Evolutionary conservation across 371 early-diverging fungal species (phyloP).

Genomic region (Circinella umbellata): DNA sequence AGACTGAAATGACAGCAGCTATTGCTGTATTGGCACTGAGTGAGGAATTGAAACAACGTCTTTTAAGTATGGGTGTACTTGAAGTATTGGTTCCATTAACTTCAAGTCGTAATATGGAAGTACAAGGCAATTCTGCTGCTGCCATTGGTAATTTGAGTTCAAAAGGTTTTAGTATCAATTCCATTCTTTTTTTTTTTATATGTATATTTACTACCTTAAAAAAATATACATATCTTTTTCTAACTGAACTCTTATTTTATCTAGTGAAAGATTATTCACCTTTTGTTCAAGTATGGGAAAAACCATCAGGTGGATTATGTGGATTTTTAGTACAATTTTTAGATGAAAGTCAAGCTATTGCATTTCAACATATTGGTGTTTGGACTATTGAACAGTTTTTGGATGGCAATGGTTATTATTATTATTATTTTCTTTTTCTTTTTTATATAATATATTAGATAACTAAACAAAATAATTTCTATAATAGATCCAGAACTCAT

Average conservation of each 20-base stretch:
- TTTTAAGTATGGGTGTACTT: slow-evolving; percentile 67
- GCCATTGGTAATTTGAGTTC: slow-evolving; percentile 85
- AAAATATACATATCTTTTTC: neutral
- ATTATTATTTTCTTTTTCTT: slow-evolving; percentile 1
- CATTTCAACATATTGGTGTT: slow-evolving; percentile 87
- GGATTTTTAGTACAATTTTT: slow-evolving; percentile 77
- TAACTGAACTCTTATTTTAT: neutral
- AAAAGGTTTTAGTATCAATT: slow-evolving; percentile 50
- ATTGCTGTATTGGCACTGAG: slow-evolving; percentile 85
- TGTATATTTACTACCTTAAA: too few species aligned
- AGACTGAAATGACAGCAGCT: slow-evolving; percentile 89
- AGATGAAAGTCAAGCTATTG: slow-evolving; percentile 66
- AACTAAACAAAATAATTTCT: neutral
- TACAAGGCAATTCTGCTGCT: slow-evolving; percentile 85
- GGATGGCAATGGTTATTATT: slow-evolving; percentile 61
- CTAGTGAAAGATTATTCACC: slow-evolving; percentile 68
- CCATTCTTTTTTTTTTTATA: neutral
- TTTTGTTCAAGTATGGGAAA: slow-evolving; percentile 71
- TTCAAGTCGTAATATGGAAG: slow-evolving; percentile 67
- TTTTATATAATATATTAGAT: neutral
- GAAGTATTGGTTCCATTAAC: slow-evolving; percentile 79
- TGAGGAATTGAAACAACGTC: slow-evolving; percentile 77
- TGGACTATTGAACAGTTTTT: slow-evolving; percentile 90
- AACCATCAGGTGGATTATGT: slow-evolving; percentile 71
- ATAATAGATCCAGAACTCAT: slow-evolving; percentile 39